phyloP scores from a whole-genome alignment of 139 green algal species.

The Micractinium conductrix region DNA sequence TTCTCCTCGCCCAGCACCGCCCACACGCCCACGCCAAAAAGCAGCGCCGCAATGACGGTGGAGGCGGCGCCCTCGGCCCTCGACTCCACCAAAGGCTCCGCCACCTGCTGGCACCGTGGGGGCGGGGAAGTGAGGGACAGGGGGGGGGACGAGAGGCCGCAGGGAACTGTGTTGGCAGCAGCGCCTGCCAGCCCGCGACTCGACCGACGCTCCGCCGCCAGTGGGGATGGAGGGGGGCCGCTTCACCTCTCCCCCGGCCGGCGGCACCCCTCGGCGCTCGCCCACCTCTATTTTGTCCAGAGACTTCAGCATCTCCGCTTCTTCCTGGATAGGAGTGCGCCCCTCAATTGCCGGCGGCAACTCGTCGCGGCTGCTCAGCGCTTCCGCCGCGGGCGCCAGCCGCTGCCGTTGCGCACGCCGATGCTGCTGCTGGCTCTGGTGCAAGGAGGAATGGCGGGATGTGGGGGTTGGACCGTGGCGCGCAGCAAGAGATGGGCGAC shows the following conservation, averaged over 20 bases:
- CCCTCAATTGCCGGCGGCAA: neutral
- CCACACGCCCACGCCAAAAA: slow-evolving; percentile 80
- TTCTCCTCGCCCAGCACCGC: slow-evolving; percentile 55
- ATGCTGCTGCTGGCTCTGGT: neutral
- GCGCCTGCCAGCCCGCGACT: neutral
- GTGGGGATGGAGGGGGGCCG: neutral
- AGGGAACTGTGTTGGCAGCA: neutral
- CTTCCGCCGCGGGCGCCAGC: neutral
- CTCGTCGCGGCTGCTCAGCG: neutral
- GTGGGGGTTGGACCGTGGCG: too few species aligned
- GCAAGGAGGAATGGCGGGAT: too few species aligned
- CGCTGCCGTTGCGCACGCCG: neutral
- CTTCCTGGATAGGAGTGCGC: neutral
- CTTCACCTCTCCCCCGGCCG: too few species aligned
- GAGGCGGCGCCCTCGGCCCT: slow-evolving; percentile 37
- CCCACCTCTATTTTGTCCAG: neutral
- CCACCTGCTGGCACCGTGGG: slow-evolving; percentile 13
- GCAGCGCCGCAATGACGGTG: slow-evolving; percentile 63
- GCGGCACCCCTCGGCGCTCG: neutral
- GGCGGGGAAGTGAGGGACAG: neutral
- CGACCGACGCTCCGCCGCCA: neutral
- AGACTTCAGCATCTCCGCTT: neutral
- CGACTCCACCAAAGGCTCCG: slow-evolving; percentile 37
- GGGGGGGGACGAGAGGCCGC: neutral
- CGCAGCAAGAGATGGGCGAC: too few species aligned